Conservation (phyloP, 2,329 filamentous ascomycete genomes). For the Arthrinium phaeospermum region DNA sequence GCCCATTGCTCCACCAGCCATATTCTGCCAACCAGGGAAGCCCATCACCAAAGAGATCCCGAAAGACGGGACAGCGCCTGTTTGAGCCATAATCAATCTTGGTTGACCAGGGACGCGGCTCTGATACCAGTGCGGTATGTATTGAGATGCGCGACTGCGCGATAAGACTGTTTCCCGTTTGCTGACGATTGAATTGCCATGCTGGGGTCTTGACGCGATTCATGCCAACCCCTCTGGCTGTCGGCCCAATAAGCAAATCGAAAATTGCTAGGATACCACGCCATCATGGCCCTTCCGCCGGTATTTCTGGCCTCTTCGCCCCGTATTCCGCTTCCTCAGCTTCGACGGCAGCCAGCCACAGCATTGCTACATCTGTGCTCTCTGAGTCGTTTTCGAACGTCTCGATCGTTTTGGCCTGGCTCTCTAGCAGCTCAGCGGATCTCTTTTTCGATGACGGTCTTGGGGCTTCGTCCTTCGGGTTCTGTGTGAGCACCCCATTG, state of each 20-base stretch:
- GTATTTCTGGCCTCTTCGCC: background rate
- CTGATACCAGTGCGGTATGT: background rate
- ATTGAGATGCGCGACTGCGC: background rate
- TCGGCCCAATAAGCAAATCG: background rate
- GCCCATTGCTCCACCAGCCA: background rate
- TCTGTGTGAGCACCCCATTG: background rate
- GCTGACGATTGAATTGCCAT: background rate
- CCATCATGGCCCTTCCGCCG: background rate
- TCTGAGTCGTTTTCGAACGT: background rate
- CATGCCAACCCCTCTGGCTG: background rate
- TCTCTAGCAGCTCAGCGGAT: background rate
- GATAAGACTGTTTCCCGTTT: background rate
- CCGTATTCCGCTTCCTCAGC: background rate
- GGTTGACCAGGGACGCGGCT: background rate
- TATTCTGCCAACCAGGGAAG: background rate
- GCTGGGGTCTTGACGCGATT: background rate
- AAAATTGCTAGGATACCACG: background rate
- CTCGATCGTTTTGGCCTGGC: background rate
- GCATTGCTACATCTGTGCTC: background rate
- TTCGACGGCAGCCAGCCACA: background rate
- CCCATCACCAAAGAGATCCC: background rate
- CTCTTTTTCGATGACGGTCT: background rate
- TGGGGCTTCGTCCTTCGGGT: background rate
- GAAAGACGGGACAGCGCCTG: background rate
- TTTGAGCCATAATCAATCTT: background rate